Percentiles rank a stretch among this genome's conserved stretches.
Conservation (phyloP, 1,284 basidiomycete species). For the Acaromyces ingoldii region DNA sequence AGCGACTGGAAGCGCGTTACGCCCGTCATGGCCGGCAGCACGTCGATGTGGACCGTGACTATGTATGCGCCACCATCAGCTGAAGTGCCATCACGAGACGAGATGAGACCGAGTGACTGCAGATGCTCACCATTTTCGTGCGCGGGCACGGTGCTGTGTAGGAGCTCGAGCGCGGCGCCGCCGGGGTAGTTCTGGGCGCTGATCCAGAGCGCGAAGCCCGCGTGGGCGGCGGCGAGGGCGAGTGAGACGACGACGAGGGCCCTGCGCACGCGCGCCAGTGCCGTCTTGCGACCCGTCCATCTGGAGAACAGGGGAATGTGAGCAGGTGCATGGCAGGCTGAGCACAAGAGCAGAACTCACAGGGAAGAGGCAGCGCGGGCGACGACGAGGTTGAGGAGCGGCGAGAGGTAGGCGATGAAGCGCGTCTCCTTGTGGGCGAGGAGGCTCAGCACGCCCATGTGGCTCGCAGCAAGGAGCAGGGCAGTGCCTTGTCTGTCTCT, state of each 20-base stretch:
- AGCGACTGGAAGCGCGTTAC: conserved; percentile 80
- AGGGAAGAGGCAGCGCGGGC: too few relatives aligned
- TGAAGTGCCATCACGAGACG: background rate
- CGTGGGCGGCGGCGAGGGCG: conserved; percentile 16
- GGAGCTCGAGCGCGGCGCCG: conserved; percentile 64
- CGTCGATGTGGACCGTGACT: conserved; percentile 62
- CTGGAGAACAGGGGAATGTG: too few relatives aligned
- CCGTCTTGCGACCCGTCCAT: too few relatives aligned
- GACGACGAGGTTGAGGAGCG: conserved; percentile 73
- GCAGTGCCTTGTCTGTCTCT: background rate
- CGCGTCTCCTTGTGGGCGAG: conserved; percentile 80
- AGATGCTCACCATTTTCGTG: conserved; percentile 1
- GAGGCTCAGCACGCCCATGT: conserved; percentile 66
- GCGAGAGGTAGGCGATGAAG: conserved; percentile 82
- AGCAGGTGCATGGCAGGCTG: too few relatives aligned
- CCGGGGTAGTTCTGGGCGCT: conserved; percentile 85
- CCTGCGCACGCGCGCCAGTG: too few relatives aligned
- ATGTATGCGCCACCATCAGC: background rate
- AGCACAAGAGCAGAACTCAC: too few relatives aligned
- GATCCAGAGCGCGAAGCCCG: conserved; percentile 55
- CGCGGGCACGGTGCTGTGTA: conserved; percentile 58
- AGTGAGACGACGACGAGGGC: background rate
- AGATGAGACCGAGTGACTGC: too few relatives aligned
- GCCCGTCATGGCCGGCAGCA: conserved; percentile 81
- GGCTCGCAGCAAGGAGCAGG: conserved; percentile 53